Conservation (phyloP, 306 rosid genomes). For the Begonia peltatifolia region DNA sequence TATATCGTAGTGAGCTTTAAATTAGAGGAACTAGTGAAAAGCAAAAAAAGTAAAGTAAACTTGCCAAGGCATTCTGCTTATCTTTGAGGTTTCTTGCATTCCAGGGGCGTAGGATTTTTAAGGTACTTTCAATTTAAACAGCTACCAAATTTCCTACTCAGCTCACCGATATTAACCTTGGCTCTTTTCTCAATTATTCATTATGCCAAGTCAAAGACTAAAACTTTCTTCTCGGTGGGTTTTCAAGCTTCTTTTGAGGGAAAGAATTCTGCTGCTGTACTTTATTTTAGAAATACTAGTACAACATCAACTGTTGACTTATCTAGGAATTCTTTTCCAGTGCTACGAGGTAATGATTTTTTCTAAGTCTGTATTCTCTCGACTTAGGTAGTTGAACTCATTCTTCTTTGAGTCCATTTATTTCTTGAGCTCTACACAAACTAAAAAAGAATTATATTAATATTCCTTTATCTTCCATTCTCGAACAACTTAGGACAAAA, state of each 20-base stretch:
- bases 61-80: constrained; percentile 4
- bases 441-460: not conserved
- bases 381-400: no score
- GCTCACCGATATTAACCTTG: constrained; percentile 68
- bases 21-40: no score
- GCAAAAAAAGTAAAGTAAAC: not conserved
- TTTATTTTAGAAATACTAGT: constrained; percentile 16
- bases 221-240: constrained; percentile 53
- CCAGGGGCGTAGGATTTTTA: constrained; percentile 93
- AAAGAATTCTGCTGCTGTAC: constrained; percentile 31
- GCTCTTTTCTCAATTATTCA: constrained; percentile 53
- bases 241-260: constrained; percentile 42
- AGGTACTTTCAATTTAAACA: constrained; percentile 68
- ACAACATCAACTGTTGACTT: constrained; percentile 20
- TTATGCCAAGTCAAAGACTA: constrained; percentile 66
- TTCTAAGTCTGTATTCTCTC: no score
- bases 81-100: constrained; percentile 18
- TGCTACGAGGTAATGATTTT: constrained; percentile 31
- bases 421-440: no score
- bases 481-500: not conserved
- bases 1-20: no score
- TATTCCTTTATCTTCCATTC: not conserved
- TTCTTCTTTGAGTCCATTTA: no score
- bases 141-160: constrained; percentile 84
- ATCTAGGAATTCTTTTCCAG: constrained; percentile 23